phyloP scores from a whole-genome alignment of 1,284 basidiomycete species.

The Termitomyces sp. region DNA sequence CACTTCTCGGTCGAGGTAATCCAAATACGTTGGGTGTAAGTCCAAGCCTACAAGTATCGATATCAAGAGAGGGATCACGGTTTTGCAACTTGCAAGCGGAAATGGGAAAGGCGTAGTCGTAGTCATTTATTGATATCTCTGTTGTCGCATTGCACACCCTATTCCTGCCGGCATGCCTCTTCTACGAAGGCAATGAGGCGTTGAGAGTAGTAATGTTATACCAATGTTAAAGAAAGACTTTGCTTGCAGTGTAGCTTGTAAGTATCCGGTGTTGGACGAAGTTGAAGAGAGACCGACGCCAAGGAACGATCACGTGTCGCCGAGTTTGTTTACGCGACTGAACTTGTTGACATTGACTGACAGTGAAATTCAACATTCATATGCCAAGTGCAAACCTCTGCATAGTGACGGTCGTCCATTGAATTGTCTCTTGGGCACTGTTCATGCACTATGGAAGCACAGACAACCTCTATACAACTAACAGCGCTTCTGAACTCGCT shows the following conservation, averaged over 20 bases:
- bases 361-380: background rate
- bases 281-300: background rate
- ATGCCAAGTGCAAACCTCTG: background rate
- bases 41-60: slow-evolving; percentile 14
- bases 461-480: slow-evolving; percentile 31
- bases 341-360: background rate
- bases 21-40: slow-evolving; percentile 13
- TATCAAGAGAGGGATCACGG: slow-evolving; percentile 7
- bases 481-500: slow-evolving; percentile 71
- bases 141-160: background rate
- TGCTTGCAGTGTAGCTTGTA: no score
- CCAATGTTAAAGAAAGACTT: no score
- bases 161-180: background rate
- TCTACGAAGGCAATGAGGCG: no score
- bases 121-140: background rate
- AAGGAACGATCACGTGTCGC: slow-evolving; percentile 18
- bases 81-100: background rate
- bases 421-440: background rate
- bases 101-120: background rate
- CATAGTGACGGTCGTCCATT: background rate
- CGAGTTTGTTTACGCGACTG: slow-evolving; percentile 16
- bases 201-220: no score
- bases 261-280: no score
- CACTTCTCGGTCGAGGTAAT: slow-evolving; percentile 26
- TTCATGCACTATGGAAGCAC: slow-evolving; percentile 21